Percentiles rank a stretch among this genome's conserved stretches.
Evolutionary conservation across 257 asterid genomes (phyloP).

Genomic region (Salvia splendens): DNA sequence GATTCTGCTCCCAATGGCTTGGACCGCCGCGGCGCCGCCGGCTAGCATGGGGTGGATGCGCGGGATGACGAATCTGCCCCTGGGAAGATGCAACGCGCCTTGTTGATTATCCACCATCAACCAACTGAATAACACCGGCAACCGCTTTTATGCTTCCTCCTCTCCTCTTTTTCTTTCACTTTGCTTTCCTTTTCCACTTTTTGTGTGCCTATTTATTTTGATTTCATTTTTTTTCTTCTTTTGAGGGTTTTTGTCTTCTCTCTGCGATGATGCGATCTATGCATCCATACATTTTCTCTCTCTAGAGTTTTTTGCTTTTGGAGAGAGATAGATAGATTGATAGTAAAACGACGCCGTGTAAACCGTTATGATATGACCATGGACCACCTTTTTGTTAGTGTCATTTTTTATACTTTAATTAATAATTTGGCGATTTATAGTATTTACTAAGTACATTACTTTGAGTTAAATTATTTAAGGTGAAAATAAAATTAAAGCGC

Average conservation of each 20-base stretch:
- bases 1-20: slow-evolving; percentile 43
- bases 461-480: too few relatives aligned
- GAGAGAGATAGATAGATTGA: too few relatives aligned
- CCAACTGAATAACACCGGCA: slow-evolving; percentile 43
- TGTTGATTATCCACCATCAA: slow-evolving; percentile 62
- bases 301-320: slow-evolving; percentile 25
- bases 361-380: too few relatives aligned
- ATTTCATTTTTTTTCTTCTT: too few relatives aligned
- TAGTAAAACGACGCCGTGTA: slow-evolving; percentile 18
- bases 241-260: too few relatives aligned
- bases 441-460: too few relatives aligned
- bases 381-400: too few relatives aligned
- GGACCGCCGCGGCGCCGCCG: slow-evolving; percentile 44
- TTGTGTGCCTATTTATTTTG: slow-evolving; percentile 30
- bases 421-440: too few relatives aligned
- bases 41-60: slow-evolving; percentile 43
- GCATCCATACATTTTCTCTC: slow-evolving; percentile 39
- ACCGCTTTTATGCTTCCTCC: slow-evolving; percentile 37
- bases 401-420: neutral
- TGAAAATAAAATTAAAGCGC: too few relatives aligned
- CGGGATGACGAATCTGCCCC: slow-evolving; percentile 52
- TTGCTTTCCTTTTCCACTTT: slow-evolving; percentile 25
- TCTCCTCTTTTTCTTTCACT: neutral
- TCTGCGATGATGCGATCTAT: slow-evolving; percentile 27
- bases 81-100: slow-evolving; percentile 40